Conservation (phyloP, 108 stramenopile species). For the Nitzschia sp. region DNA sequence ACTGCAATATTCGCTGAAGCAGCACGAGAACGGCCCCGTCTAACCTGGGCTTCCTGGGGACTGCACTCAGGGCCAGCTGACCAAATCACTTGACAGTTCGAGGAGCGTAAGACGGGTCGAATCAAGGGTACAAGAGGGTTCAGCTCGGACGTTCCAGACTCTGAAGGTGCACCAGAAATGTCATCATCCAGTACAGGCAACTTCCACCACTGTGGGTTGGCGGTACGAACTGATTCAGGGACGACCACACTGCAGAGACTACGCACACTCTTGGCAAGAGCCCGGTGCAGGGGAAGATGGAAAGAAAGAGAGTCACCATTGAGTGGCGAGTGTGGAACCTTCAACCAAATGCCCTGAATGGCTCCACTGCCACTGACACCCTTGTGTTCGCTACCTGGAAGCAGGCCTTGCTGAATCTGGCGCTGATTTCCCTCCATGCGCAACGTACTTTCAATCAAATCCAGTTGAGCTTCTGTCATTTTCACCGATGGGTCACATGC, state of each 20-base stretch:
- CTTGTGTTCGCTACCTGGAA: slow-evolving; percentile 1
- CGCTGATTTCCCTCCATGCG: slow-evolving; percentile 48
- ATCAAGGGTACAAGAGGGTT: slow-evolving; percentile 74
- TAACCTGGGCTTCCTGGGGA: slow-evolving; percentile 70
- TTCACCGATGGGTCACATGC: slow-evolving; percentile 82
- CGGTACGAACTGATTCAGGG: slow-evolving; percentile 50
- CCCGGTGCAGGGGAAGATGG: slow-evolving; percentile 84
- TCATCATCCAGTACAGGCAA: slow-evolving; percentile 76
- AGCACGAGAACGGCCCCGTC: slow-evolving; percentile 62
- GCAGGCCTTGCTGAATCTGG: slow-evolving; percentile 15
- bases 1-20: slow-evolving; percentile 79
- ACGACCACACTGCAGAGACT: slow-evolving; percentile 73
- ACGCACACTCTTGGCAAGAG: slow-evolving; percentile 72
- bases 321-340: slow-evolving; percentile 84
- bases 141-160: slow-evolving; percentile 26
- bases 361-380: slow-evolving; percentile 44
- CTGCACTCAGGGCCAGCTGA: slow-evolving; percentile 83
- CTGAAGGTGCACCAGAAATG: slow-evolving; percentile 1
- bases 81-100: slow-evolving; percentile 86
- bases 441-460: slow-evolving; percentile 75
- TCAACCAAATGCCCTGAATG: slow-evolving; percentile 84
- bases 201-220: slow-evolving; percentile 64
- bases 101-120: slow-evolving; percentile 65
- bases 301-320: slow-evolving; percentile 83
- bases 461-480: slow-evolving; percentile 81